Percentiles rank a stretch among this genome's conserved stretches.
phyloP scores from a whole-genome alignment of 345 rosid genomes.

The Boechera retrofracta region DNA sequence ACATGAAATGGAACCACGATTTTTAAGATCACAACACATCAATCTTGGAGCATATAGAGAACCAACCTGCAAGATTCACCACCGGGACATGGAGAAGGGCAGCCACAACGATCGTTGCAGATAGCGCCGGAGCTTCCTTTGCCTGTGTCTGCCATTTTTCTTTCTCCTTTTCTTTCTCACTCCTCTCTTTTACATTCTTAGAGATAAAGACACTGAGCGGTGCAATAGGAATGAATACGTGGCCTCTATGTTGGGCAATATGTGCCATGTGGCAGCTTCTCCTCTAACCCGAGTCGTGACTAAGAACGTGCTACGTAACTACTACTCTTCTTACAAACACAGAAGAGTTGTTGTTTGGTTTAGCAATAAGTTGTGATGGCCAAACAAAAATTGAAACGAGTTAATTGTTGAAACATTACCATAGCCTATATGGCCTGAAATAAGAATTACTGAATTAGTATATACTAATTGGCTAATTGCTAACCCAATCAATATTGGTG shows the following conservation, averaged over 20 bases:
- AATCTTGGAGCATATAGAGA: not conserved
- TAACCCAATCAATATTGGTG: too few species aligned
- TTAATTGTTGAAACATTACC: too few species aligned
- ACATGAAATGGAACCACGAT: not conserved
- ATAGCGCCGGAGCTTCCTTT: constrained; percentile 19
- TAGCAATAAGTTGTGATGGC: constrained; percentile 5
- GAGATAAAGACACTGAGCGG: constrained; percentile 4
- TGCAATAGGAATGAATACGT: constrained; percentile 15
- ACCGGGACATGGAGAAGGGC: constrained; percentile 54
- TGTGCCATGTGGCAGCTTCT: constrained; percentile 32
- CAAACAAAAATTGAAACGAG: not conserved
- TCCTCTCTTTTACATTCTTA: not conserved
- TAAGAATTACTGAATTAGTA: too few species aligned
- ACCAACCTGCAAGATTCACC: constrained; percentile 58
- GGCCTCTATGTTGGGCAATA: not conserved
- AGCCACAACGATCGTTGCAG: constrained; percentile 52
- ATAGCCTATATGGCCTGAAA: too few species aligned
- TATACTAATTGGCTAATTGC: too few species aligned
- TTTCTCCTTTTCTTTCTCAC: too few species aligned
- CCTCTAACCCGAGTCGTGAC: constrained; percentile 22
- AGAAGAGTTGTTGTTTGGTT: not conserved
- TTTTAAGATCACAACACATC: constrained; percentile 2
- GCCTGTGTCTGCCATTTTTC: constrained; percentile 43
- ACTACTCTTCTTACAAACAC: not conserved
- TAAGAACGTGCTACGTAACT: constrained; percentile 32